Evolutionary conservation across 2,329 filamentous ascomycete genomes (phyloP).

Genomic region (Gaeumannomyces tritici): DNA sequence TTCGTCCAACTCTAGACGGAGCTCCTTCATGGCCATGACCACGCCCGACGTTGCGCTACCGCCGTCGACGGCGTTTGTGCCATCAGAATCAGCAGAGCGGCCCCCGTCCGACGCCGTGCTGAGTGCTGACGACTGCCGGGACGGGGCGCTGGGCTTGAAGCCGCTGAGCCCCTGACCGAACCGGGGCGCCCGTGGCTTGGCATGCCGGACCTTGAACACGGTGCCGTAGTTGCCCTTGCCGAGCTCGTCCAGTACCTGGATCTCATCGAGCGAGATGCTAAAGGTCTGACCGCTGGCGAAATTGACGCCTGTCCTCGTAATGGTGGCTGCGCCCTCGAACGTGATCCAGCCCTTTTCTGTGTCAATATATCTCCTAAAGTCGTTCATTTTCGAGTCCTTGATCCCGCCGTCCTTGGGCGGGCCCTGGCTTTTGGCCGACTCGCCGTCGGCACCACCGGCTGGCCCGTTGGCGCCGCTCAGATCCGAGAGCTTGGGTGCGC

Average conservation of each 20-base stretch:
- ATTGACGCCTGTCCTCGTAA: conserved; percentile 83
- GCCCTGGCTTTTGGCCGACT: conserved; percentile 4
- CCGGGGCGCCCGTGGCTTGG: conserved; percentile 49
- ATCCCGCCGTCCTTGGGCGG: conserved; percentile 23
- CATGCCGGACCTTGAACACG: conserved; percentile 91
- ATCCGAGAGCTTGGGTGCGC: conserved; percentile 34
- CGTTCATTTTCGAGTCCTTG: conserved; percentile 42
- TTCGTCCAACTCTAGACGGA: conserved; percentile 89
- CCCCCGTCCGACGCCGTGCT: background rate
- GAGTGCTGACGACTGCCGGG: conserved; percentile 20
- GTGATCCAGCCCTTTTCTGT: conserved; percentile 83
- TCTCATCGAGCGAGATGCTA: conserved; percentile 89
- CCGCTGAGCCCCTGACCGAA: conserved; percentile 49
- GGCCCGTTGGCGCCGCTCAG: conserved; percentile 16
- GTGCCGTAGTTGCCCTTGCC: conserved; percentile 98
- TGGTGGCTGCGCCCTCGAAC: conserved; percentile 85
- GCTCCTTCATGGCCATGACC: conserved; percentile 99
- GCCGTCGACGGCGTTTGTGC: background rate
- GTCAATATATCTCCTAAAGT: conserved; percentile 74
- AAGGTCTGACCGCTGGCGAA: conserved; percentile 87
- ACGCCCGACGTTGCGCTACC: conserved; percentile 47
- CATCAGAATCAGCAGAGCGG: background rate
- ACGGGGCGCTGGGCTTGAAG: conserved; percentile 25
- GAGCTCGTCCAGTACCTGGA: conserved; percentile 84
- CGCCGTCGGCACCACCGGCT: conserved; percentile 5